These are phyloP conservation scores for Trichoderma simmonsii DNA, from an alignment of 2,329 filamentous ascomycete genomes.

Conservation along the genomic window DNA sequence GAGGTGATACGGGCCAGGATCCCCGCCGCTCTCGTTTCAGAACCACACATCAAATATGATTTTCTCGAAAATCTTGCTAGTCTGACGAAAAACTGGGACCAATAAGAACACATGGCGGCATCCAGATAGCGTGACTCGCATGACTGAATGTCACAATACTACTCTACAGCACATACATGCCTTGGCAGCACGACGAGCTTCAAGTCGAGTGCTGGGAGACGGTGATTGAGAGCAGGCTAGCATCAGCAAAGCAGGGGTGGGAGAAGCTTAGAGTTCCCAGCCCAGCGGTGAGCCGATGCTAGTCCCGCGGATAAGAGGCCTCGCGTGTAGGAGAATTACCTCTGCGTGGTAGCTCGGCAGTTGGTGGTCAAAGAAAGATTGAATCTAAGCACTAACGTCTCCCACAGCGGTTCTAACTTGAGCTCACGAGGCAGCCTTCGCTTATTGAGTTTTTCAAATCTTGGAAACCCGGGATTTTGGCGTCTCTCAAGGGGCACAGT, in stretches of 20 bases:
- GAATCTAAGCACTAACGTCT: neutral
- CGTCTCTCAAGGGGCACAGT: neutral
- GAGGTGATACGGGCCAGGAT: slow-evolving; percentile 8
- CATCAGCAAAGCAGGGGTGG: slow-evolving; percentile 1
- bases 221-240: slow-evolving; percentile 4
- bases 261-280: slow-evolving; percentile 9
- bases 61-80: slow-evolving; percentile 6
- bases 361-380: neutral
- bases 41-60: neutral
- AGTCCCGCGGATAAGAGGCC: slow-evolving; percentile 15
- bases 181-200: neutral
- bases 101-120: slow-evolving; percentile 14
- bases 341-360: slow-evolving; percentile 11
- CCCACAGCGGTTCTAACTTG: neutral
- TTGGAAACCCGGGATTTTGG: neutral
- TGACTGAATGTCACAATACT: slow-evolving; percentile 17
- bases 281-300: slow-evolving; percentile 19
- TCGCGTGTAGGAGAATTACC: slow-evolving; percentile 14
- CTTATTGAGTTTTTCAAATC: slow-evolving; percentile 1
- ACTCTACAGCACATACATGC: neutral
- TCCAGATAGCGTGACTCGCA: slow-evolving; percentile 18
- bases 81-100: slow-evolving; percentile 10
- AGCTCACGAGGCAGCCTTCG: slow-evolving; percentile 1
- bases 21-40: slow-evolving; percentile 16
- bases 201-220: neutral